Base-by-base conservation (phyloP, 441 rosid genomes). In the Breynia disticha region DNA sequence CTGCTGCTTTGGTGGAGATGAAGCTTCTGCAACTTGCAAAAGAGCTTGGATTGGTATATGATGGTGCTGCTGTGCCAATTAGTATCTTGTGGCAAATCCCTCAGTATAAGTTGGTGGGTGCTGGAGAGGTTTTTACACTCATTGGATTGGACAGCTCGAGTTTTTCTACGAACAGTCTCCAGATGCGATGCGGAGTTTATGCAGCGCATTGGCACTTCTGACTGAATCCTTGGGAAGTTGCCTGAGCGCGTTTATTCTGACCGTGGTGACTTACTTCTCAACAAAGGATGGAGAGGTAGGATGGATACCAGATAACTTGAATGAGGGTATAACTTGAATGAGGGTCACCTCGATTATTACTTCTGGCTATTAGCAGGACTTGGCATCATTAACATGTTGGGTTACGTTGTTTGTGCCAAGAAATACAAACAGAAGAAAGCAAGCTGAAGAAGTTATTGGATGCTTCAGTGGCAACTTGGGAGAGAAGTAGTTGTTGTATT, bases 361-460 rank as follows among this genome's bases (percentile, higher is more conserved):
- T 90, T 87, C 87, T 90, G 88, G 95, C 82, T 90, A n/a, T 62
- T 90, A 62, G 96, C 87, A 16, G 80, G 78, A 46, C 80, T 90
- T 24, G 72, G 96, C 68, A 44, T 80, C 61, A 19, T 68, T 0
- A 87, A 90, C 76, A 69, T 87, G 85, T 43, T 67, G 43, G 54
- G 76, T 21, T 90, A 87, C 64, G 9, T 76, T 46, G 67, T 77
- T 48, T 81, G 84, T 37, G 84, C 95, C 48, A 56, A 42, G 32
- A 87, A 54, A 67, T 87, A 87, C 72, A 87, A 79, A 68, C 78
- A 66, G 67, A 90, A 87, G 84, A 84, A 46, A 57, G 65, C 68
- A 28, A 8, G 50, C 54, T 50, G 32, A 55, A 16, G 11, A 12
- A 13, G n/a, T 15, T n/a, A 6, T 18, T 13, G 11, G 42, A 32